Base-by-base conservation (phyloP, 2,329 filamentous ascomycete species). In the Coniochaeta pulveracea region DNA sequence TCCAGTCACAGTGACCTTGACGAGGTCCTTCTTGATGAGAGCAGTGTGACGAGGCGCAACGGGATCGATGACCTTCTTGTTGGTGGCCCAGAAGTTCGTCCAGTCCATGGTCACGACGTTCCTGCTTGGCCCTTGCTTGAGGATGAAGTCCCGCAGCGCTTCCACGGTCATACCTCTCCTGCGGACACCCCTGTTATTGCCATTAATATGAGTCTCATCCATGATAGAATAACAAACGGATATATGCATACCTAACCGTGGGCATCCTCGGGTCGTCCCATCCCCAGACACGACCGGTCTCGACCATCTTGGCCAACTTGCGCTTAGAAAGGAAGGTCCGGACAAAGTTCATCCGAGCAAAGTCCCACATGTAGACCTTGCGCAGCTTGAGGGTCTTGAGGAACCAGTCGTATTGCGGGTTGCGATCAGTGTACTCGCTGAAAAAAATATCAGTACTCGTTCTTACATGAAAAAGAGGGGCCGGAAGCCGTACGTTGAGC, bases 251-350 rank as follows among this genome's bases (percentile, higher is more conserved):
- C n/a, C n/a, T n/a, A 36, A 88, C 78, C 8, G 84, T 89, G 7
- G 84, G 84, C 81, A 91, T 85, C 33, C 84, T 77, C 15, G 84
- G 83, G 52, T 89, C 84, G 45, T 91, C 83, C 84, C 84, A 91
- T 42, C 84, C 84, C 69, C 74, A 80, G 28, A 91, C 84, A 37
- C 72, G 71, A 37, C 80, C 80, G 18, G 72, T 66, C 33, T 86
- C 80, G 32, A 91, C 84, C 17, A 91, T 71, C 63, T 85, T 85
- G 39, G 82, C 83, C 23, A 91, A 72, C 63, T 91, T 91, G 38
- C 84, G 77, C 68, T 91, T 91, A 34, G 83, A 89, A 12, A 91
- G 63, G 55, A 89, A 80, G 1, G 84, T 89, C 47, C 72, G 69
- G 57, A 88, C 73, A 49, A 91, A 89, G 69, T 88, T 88, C 63